Base-by-base conservation (phyloP, 1,284 basidiomycete species). In the Puccinia brachypodii region DNA sequence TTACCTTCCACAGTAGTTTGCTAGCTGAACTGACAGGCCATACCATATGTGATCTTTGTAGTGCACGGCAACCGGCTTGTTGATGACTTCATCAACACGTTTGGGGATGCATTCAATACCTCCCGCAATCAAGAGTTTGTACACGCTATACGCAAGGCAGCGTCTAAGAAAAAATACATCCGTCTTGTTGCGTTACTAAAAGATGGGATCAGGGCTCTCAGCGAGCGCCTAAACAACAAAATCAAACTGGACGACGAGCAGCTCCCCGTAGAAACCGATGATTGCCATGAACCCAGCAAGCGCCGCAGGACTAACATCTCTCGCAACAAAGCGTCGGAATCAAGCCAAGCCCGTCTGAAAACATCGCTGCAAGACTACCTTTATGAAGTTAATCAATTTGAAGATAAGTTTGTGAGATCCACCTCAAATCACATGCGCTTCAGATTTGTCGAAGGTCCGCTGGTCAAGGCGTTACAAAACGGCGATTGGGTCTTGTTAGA, bases 401-500 rank as follows among this genome's bases (percentile, higher is more conserved):
- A 96, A 84, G 88, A 92, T 1, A 93, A 95, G 84, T 92, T 96
- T 86, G 91, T 94, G 38, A 71, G 82, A 82, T 33, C 91, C 92
- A 83, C 92, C 92, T 82, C 92, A 93, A 85, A 91, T 92, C 75
- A 95, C 93, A 86, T 93, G 96, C 85, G 93, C 94, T 0, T 99
- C 99, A 85, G 92, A 6, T 99, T 98, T 84, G 92, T 98, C 2
- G 97, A 99, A 86, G 97, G 97, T 0, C 96, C 97, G 11, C 88
- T 99, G 16, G 92, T 98, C n/a, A 93, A 92, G 85, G 97, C 97
- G 0, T 87, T 99, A 82, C 90, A 92, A 62, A 89, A 90, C 56
- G 97, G 97, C 9, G 91, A 96, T 86, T 99, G 97, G 97, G 91
- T 99, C 53, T 88, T 99, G 31, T 91, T 99, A 4, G 97, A 99